Evolutionary conservation across 225 moss, liverwort and hornwort genomes (phyloP), one percentile per base, ranked within the genome.

Genomic region (Ulota crispa): DNA sequence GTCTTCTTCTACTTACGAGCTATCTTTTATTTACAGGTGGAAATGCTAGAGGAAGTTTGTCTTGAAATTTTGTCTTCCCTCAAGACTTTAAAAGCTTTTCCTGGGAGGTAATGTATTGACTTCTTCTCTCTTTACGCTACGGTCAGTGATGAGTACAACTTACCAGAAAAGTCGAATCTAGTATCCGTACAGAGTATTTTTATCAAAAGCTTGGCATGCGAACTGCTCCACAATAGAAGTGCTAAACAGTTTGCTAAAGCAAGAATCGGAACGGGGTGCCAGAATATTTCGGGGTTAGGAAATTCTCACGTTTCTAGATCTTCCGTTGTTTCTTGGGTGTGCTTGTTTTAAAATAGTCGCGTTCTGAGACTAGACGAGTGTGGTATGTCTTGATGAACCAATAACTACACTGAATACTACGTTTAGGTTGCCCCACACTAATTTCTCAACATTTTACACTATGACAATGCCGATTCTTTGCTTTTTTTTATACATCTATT

Each of bases 21-120:
- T 47, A 62, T 41, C 19, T 69, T 52, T 84, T 27, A 26, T 74
- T 75, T 84, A 28, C 79, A 90, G 90, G 92, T 88, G 64, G 92
- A 93, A 86, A 87, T 90, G 57, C 54, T 96, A 86, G 93, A 94
- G 82, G 88, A 76, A 69, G 80, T 89, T 68, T 85, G 89, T 69
- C 68, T 77, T 53, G 87, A 87, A 89, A 81, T 91, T 69, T 70
- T 87, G 75, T 85, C 65, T 14, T 87, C 90, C 36, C 87, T 96
- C 76, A 81, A 90, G 76, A 72, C 83, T 67, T 87, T 87, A 42
- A 92, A 88, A 52, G 70, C 83, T 8, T 94, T 94, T 70, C 92
- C 93, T 34, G 75, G 78, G 67, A 86, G 90, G 90, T 86, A 85
- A 57, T 23, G 23, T 21, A 41, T 43, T 53, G 55, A 62, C 55